phyloP scores from a whole-genome alignment of 208 protist genomes.

The Phytomonas francai region DNA sequence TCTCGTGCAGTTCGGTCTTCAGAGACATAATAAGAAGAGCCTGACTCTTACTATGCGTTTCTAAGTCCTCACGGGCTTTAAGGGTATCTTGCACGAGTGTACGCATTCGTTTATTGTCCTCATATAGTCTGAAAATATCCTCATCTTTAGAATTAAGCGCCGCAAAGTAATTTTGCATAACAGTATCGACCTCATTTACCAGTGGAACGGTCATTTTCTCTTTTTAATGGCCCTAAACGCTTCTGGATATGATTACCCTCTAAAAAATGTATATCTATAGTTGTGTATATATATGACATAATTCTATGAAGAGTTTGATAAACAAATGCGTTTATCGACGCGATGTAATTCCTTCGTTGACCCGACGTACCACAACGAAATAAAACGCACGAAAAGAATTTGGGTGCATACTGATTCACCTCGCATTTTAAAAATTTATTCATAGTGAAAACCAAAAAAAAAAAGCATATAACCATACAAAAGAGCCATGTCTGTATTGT shows the following conservation, averaged over 20 bases:
- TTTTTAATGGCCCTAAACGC: not conserved
- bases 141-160: conserved; percentile 64
- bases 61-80: conserved; percentile 32
- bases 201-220: conserved; percentile 3
- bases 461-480: not conserved
- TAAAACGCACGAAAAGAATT: not conserved
- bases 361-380: not conserved
- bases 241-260: too few species aligned
- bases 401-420: not conserved
- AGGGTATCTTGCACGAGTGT: conserved; percentile 40
- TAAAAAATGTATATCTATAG: conserved; percentile 10
- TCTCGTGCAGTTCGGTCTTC: conserved; percentile 46
- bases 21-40: conserved; percentile 31
- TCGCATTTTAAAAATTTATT: not conserved
- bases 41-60: conserved; percentile 24
- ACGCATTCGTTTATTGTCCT: conserved; percentile 62
- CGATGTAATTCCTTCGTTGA: not conserved
- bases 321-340: not conserved
- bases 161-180: conserved; percentile 64
- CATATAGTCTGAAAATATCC: conserved; percentile 66
- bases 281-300: not conserved
- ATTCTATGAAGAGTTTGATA: not conserved
- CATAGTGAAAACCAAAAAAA: not conserved
- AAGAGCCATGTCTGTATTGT: not conserved
- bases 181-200: conserved; percentile 40